These are phyloP conservation scores for Piromyces sp. DNA, from an alignment of 192 early-diverging fungal genomes.

Conservation along the genomic window DNA sequence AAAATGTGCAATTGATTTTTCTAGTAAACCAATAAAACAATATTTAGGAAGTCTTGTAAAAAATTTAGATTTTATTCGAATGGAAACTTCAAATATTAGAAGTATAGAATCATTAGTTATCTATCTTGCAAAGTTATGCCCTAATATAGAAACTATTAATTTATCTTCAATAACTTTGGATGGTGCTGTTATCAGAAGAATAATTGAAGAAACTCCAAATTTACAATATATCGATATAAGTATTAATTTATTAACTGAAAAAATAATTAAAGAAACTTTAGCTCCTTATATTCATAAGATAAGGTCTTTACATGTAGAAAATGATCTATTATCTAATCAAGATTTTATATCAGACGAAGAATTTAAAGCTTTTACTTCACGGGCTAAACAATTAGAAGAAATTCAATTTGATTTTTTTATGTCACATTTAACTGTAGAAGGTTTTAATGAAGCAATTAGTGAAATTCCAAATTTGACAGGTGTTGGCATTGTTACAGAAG, in stretches of 20 bases:
- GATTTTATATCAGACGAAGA: background rate
- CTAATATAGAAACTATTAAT: background rate
- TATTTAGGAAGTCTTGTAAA: background rate
- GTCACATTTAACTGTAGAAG: background rate
- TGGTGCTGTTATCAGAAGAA: background rate
- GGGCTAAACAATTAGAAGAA: background rate
- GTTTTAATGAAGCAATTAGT: background rate
- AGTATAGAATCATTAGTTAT: background rate
- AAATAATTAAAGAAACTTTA: background rate
- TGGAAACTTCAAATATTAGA: background rate
- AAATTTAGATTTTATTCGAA: background rate
- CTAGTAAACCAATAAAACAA: background rate
- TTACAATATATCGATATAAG: background rate
- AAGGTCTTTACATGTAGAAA: background rate
- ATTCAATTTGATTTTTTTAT: background rate
- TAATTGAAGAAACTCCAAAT: background rate
- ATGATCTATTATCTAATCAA: background rate
- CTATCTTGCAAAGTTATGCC: background rate
- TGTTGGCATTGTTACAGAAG: background rate
- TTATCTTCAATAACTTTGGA: background rate
- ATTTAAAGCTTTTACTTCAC: background rate
- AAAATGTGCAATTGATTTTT: background rate
- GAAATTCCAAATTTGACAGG: background rate
- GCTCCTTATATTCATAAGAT: background rate
- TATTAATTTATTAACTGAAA: background rate